Evolutionary conservation across 768 basidiomycete species (phyloP).

Genomic region (Mycena olivaceomarginata): DNA sequence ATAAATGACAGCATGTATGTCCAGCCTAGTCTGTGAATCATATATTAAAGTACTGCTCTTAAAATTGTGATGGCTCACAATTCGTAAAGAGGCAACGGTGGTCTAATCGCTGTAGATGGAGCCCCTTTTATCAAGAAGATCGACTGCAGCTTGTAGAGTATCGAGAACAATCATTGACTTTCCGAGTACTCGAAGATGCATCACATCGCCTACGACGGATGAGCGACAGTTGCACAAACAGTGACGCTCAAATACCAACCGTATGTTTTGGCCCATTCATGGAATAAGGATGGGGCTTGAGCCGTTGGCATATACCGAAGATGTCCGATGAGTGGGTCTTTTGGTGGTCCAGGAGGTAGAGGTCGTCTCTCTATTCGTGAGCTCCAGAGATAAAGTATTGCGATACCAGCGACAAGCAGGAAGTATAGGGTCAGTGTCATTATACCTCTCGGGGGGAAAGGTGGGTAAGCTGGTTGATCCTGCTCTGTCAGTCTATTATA

Average conservation of each 20-base stretch:
- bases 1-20: constrained; percentile 37
- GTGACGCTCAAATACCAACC: constrained; percentile 43
- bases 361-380: constrained; percentile 26
- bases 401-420: constrained; percentile 17
- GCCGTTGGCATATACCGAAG: constrained; percentile 30
- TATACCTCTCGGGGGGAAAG: constrained; percentile 15
- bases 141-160: constrained; percentile 47
- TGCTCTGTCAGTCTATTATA: constrained; percentile 12
- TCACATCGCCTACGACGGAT: constrained; percentile 48
- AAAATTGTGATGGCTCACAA: constrained; percentile 43
- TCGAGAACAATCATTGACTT: constrained; percentile 50
- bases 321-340: constrained; percentile 33
- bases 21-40: constrained; percentile 44
- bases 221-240: not conserved
- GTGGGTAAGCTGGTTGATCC: constrained; percentile 4
- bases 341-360: constrained; percentile 35
- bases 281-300: constrained; percentile 42
- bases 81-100: constrained; percentile 42
- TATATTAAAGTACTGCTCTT: not conserved
- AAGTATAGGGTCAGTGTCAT: constrained; percentile 19
- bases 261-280: constrained; percentile 53
- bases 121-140: constrained; percentile 53
- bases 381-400: constrained; percentile 27
- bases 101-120: constrained; percentile 51
- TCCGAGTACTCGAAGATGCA: constrained; percentile 51